Evolutionary conservation across 2,329 filamentous ascomycete genomes (phyloP).

Genomic region (Emmonsia crescens): DNA sequence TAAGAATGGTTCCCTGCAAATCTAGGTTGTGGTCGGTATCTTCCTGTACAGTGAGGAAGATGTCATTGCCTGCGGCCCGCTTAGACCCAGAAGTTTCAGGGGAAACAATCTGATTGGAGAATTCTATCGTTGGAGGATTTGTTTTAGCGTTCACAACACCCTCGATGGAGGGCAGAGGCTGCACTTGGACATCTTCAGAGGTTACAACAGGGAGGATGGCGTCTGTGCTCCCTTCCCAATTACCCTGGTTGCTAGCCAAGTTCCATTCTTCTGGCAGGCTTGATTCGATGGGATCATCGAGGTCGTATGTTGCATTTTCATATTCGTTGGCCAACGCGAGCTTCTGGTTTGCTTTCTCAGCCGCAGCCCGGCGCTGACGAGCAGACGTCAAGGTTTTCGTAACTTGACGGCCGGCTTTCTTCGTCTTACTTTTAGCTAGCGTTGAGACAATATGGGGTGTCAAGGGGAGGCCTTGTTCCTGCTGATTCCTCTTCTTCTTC

Average conservation of each 20-base stretch:
- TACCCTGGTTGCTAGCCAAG: not conserved
- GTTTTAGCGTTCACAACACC: not conserved
- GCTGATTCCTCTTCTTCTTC: slow-evolving; percentile 2
- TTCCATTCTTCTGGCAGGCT: slow-evolving; percentile 2
- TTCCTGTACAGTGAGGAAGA: not conserved
- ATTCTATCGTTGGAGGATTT: not conserved
- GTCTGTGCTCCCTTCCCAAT: not conserved
- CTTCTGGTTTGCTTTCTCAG: slow-evolving; percentile 10
- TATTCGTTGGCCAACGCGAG: slow-evolving; percentile 8
- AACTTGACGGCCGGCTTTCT: not conserved
- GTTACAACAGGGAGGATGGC: not conserved
- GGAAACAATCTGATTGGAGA: not conserved
- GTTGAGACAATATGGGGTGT: slow-evolving; percentile 3
- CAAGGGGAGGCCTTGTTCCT: slow-evolving; percentile 2
- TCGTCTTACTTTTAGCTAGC: slow-evolving; percentile 1
- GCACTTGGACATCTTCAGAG: not conserved
- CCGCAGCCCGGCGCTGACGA: slow-evolving; percentile 9
- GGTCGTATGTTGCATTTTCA: slow-evolving; percentile 8
- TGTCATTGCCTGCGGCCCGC: not conserved
- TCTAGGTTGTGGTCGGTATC: not conserved
- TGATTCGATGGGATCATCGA: slow-evolving; percentile 15
- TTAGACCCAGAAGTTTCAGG: not conserved
- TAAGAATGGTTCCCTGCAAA: not conserved
- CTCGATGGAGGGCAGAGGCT: not conserved
- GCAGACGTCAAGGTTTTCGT: slow-evolving; percentile 12